These are phyloP conservation scores for Thuidium tamariscinum DNA, from an alignment of 225 moss, liverwort and hornwort species.

Conservation along the genomic window DNA sequence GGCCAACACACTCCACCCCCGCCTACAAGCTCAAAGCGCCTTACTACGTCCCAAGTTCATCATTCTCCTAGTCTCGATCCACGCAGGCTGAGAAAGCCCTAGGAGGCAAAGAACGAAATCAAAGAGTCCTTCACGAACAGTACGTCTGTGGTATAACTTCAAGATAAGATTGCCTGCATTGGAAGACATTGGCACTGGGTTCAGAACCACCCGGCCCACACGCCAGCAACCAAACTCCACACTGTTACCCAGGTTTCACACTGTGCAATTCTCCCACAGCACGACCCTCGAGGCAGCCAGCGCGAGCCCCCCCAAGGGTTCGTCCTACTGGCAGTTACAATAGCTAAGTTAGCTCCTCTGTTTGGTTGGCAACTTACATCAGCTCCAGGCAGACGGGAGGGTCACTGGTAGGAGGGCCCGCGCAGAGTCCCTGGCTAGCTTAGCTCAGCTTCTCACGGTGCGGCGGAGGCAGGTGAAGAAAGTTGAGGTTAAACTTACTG, in stretches of 20 bases:
- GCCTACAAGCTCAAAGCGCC: neutral
- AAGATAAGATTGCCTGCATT: neutral
- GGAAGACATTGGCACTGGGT: neutral
- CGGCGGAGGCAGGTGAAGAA: neutral
- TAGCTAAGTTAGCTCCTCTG: too few relatives aligned
- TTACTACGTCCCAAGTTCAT: neutral
- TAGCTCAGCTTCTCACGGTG: too few relatives aligned
- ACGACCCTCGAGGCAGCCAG: neutral
- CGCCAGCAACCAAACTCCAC: neutral
- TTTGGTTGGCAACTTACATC: neutral
- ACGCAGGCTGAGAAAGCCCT: neutral
- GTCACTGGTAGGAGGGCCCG: neutral
- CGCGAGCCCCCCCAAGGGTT: neutral
- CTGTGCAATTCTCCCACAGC: neutral
- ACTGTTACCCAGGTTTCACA: neutral
- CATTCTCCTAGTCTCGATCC: neutral
- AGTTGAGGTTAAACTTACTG: neutral
- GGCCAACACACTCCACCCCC: neutral
- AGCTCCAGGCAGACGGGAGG: neutral
- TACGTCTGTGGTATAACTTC: neutral
- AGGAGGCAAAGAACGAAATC: too few relatives aligned
- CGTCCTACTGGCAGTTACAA: neutral
- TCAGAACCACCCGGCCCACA: neutral
- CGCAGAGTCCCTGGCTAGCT: neutral
- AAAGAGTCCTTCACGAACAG: neutral